These are phyloP conservation scores for Lasiodiplodia hormozganensis DNA, from an alignment of 2,329 filamentous ascomycete genomes.

Conservation along the genomic window DNA sequence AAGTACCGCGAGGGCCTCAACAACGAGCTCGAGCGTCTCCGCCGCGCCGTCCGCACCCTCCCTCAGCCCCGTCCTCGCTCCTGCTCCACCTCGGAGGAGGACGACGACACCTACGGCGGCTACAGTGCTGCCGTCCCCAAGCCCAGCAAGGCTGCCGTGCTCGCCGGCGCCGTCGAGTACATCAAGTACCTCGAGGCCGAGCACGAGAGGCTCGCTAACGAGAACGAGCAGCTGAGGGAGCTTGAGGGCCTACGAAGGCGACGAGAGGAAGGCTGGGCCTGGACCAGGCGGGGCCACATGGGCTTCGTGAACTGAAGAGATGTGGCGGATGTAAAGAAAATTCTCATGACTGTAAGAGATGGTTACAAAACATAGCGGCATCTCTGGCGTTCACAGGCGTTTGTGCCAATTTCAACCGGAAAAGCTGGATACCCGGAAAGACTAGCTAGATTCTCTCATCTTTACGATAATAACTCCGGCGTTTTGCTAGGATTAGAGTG, in stretches of 20 bases:
- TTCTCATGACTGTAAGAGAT: conserved; percentile 16
- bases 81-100: conserved; percentile 31
- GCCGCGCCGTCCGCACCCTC: conserved; percentile 40
- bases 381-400: conserved; percentile 24
- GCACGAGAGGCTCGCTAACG: conserved; percentile 33
- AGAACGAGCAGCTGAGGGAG: conserved; percentile 39
- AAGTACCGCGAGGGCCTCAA: conserved; percentile 44
- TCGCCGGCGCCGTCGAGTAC: conserved; percentile 32
- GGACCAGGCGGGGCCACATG: conserved; percentile 23
- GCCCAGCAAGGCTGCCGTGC: conserved; percentile 35
- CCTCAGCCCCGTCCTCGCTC: conserved; percentile 39
- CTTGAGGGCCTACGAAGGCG: conserved; percentile 27
- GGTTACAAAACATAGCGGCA: background rate
- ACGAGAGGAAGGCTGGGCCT: conserved; percentile 27
- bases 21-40: conserved; percentile 41
- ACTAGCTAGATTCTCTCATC: conserved; percentile 17
- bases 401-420: conserved; percentile 14
- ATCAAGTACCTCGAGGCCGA: conserved; percentile 31
- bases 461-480: conserved; percentile 20
- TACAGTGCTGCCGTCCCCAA: conserved; percentile 26
- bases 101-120: conserved; percentile 23
- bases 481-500: conserved; percentile 17
- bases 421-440: conserved; percentile 28
- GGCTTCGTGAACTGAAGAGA: conserved; percentile 24
- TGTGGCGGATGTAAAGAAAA: background rate